Conservation (phyloP, 2,329 filamentous ascomycete species). For the Neonectria magnoliae region DNA sequence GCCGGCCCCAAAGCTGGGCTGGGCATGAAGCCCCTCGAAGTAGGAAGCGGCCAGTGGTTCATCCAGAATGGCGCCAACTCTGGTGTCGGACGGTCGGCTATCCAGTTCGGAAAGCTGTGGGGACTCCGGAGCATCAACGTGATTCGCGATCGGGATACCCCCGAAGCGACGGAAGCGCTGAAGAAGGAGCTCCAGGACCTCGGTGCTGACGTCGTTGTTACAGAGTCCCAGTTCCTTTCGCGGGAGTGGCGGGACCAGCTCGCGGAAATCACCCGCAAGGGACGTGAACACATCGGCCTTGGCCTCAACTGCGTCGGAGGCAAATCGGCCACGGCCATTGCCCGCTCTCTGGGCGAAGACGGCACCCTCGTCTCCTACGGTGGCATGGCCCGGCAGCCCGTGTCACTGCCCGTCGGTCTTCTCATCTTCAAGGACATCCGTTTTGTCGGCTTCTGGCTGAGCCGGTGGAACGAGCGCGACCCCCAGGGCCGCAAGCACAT, state of each 20-base stretch:
- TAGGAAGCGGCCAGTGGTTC: constrained; percentile 81
- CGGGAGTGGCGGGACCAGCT: constrained; percentile 70
- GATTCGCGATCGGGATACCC: constrained; percentile 75
- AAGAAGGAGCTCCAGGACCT: constrained; percentile 62
- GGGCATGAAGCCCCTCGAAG: constrained; percentile 56
- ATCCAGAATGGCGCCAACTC: constrained; percentile 97
- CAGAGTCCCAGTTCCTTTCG: constrained; percentile 64
- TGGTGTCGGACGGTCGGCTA: constrained; percentile 89
- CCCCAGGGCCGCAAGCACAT: constrained; percentile 79
- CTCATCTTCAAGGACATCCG: constrained; percentile 93
- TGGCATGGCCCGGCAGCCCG: constrained; percentile 90
- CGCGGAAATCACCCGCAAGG: constrained; percentile 74
- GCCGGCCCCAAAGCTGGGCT: constrained; percentile 57
- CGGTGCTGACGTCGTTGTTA: constrained; percentile 67
- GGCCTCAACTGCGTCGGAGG: constrained; percentile 96
- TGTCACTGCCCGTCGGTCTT: constrained; percentile 81
- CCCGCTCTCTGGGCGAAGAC: constrained; percentile 74
- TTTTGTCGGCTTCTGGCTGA: constrained; percentile 96
- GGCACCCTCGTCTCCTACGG: constrained; percentile 92
- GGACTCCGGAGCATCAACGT: constrained; percentile 92
- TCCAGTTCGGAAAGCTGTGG: constrained; percentile 88
- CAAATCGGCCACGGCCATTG: constrained; percentile 80
- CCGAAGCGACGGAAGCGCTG: constrained; percentile 70
- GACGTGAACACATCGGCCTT: constrained; percentile 76
- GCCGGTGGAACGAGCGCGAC: constrained; percentile 83